Base-by-base conservation (phyloP, 2,329 filamentous ascomycete species). In the Sporothrix brasiliensis region DNA sequence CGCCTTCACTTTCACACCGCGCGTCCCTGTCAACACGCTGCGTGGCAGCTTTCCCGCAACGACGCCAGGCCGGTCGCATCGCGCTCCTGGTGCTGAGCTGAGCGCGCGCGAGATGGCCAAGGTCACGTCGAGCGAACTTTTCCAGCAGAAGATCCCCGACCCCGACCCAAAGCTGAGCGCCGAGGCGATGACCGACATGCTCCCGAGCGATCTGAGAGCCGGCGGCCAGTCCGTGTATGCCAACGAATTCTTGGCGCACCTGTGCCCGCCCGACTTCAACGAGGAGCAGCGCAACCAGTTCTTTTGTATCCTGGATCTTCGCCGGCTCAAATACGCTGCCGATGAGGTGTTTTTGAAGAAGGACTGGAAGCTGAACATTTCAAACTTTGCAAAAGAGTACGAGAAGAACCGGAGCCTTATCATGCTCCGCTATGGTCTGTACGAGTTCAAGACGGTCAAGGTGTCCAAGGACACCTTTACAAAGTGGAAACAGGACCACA, bases 311-410 rank as follows among this genome's bases (percentile, higher is more conserved):
- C 85, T 89, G 74, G 87, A 89, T 75, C 79, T 89, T 70, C 85
- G 87, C 72, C 83, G 87, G 73, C 81, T 89, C 60, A 89, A 89
- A 78, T 87, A 88, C 75, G 84, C 86, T 6, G 86, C 87, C 39
- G 83, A 88, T 74, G 86, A 88, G 74, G 86, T 89, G 19, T 89
- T 88, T 71, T 76, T 79, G 21, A 85, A 83, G 76, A 88, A 88
- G 76, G 86, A 87, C 73, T 89, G 87, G 87, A 87, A 87, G 78
- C 78, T 89, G 68, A 89, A 89, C 73, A 83, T 88, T 21, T 77
- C 86, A 73, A 88, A 88, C 76, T 89, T 89, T 71, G 86, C 87
- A 52, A 89, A 88, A 76, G 87, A 88, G 76, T 89, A 87, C 72
- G 87, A 89, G 76, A 89, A 89, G 80, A 88, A 86, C 75, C 82